Evolutionary conservation across 2,329 filamentous ascomycete genomes (phyloP).

Genomic region (Claviceps maximensis): DNA sequence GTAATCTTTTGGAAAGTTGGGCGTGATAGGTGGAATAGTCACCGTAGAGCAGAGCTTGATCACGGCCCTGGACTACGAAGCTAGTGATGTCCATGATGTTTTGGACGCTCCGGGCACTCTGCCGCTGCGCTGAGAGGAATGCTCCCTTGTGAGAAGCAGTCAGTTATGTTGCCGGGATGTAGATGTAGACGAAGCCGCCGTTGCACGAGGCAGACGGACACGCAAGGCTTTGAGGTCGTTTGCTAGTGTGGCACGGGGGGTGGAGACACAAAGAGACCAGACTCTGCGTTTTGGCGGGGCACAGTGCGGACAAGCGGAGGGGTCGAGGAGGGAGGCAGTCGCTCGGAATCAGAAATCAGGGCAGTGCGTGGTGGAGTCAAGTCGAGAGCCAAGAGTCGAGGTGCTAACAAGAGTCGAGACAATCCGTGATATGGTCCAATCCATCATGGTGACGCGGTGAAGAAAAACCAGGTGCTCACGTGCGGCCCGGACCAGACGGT

Average conservation of each 20-base stretch:
- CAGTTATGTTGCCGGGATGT: not conserved
- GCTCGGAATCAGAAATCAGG: no score
- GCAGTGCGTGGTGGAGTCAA: not conserved
- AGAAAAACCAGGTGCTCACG: slow-evolving; percentile 8
- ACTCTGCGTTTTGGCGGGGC: not conserved
- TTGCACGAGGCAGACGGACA: not conserved
- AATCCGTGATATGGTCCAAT: not conserved
- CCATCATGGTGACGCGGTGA: not conserved
- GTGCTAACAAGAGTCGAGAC: no score
- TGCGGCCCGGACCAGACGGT: no score
- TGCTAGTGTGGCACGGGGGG: not conserved
- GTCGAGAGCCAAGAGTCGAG: no score
- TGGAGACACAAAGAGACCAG: not conserved
- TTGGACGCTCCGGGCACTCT: not conserved
- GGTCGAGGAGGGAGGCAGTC: not conserved
- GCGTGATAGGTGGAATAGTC: slow-evolving; percentile 78
- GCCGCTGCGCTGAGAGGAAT: not conserved
- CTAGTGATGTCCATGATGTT: slow-evolving; percentile 74
- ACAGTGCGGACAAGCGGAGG: not conserved
- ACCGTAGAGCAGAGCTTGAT: slow-evolving; percentile 73
- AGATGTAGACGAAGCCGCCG: not conserved
- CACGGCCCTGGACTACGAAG: slow-evolving; percentile 65
- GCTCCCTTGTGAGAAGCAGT: not conserved
- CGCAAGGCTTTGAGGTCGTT: not conserved
- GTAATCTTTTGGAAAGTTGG: slow-evolving; percentile 67